phyloP scores from a whole-genome alignment of 1,139 yeast genomes.

The Yamadazyma aaseri region DNA sequence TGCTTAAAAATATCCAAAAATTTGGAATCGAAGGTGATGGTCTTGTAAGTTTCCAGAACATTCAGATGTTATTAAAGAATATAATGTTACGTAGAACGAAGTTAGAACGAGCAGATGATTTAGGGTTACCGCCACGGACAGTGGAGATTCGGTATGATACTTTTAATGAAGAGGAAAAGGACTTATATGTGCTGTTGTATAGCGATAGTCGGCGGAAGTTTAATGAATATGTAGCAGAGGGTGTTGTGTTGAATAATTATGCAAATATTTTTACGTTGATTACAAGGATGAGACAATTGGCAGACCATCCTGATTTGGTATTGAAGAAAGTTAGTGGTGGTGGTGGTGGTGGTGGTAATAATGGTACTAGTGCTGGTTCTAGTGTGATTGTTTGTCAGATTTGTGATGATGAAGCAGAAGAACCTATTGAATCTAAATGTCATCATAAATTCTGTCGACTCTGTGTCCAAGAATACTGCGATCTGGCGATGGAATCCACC shows the following conservation, averaged over 20 bases:
- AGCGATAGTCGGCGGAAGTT: slow-evolving; percentile 84
- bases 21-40: slow-evolving; percentile 83
- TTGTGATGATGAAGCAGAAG: slow-evolving; percentile 98
- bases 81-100: slow-evolving; percentile 94
- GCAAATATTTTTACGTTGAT: slow-evolving; percentile 95
- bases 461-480: slow-evolving; percentile 87
- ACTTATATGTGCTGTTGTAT: slow-evolving; percentile 81
- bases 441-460: slow-evolving; percentile 91
- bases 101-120: slow-evolving; percentile 92
- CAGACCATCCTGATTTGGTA: slow-evolving; percentile 97
- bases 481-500: slow-evolving; percentile 67
- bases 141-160: slow-evolving; percentile 83
- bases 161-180: slow-evolving; percentile 93
- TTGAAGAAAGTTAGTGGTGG: slow-evolving; percentile 55
- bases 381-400: slow-evolving; percentile 84
- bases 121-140: slow-evolving; percentile 93
- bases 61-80: slow-evolving; percentile 69
- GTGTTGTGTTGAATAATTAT: slow-evolving; percentile 91
- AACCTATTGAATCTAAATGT: slow-evolving; percentile 91
- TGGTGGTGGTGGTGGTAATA: slow-evolving; percentile 31
- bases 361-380: slow-evolving; percentile 34
- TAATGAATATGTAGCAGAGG: slow-evolving; percentile 87
- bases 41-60: slow-evolving; percentile 68
- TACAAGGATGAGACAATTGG: slow-evolving; percentile 95
- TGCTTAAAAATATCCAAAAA: slow-evolving; percentile 88